Base-by-base conservation (phyloP, 2,329 filamentous ascomycete genomes). In the Tolypocladium inflatum region DNA sequence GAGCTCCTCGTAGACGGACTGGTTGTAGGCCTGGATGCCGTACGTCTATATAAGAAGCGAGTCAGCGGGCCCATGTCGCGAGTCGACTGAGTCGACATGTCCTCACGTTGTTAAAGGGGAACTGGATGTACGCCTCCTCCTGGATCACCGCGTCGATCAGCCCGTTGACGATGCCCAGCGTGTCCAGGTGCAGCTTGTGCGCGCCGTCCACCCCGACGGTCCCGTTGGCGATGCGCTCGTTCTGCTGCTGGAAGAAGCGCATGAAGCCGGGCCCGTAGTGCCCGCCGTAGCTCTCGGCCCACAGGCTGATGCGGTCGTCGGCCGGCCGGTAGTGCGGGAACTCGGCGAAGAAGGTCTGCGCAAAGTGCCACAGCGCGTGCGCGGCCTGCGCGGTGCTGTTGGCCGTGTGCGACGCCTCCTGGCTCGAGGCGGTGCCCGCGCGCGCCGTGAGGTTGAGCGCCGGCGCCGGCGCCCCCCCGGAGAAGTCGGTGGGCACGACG, bases 121-220 rank as follows among this genome's bases (percentile, higher is more conserved):
- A 85, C 15, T 71, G 65, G 2, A 83, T 78, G 62, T 81, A 84
- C 61, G 73, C 80, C 17, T 80, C 78, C 19, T 76, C 76, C 68
- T 90, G 85, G 1, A 85, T 75, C 5, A 84, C 66, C 57, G 81
- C 76, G 66, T 91, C 88, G 26, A 90, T 74, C 60, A 85, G 81
- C 15, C 87, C 88, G 69, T 90, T 89, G 59, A 89, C 76, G 60
- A 91, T 87, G 39, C 87, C 86, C 0, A 91, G 72, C 0, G 86
- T 83, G 21, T 77, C 76, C 9, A 91, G 74, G 4, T 80, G 70
- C 3, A 83, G 60, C 2, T 76, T 71, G 4, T 83, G 80, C 57
- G 78, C 80, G 13, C 70, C 65, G 37, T 81, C 77, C 38, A 64
- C 64, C 8, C 61, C 62, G 26, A 68, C 63, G 2, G 63, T 67